Conservation (phyloP, 257 asterid species). For the Catharanthus roseus region DNA sequence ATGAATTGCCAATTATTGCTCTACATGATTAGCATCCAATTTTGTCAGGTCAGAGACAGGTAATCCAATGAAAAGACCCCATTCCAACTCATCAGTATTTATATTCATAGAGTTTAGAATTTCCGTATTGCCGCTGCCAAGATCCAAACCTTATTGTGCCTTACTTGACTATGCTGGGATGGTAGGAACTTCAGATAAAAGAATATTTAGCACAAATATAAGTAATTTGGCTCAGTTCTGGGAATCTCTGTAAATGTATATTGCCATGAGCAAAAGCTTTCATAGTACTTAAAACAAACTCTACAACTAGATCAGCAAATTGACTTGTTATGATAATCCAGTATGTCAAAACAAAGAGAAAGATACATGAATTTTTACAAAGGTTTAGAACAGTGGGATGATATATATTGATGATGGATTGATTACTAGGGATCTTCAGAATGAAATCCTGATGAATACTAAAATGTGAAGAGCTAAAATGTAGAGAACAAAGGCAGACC, state of each 20-base stretch:
- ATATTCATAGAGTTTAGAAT: too few relatives aligned
- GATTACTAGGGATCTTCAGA: slow-evolving; percentile 27
- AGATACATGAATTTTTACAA: background rate
- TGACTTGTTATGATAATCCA: background rate
- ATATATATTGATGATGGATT: background rate
- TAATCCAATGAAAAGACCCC: too few relatives aligned
- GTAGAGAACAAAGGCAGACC: slow-evolving; percentile 76
- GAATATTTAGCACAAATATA: too few relatives aligned
- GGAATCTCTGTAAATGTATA: too few relatives aligned
- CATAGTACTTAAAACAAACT: background rate
- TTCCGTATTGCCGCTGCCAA: too few relatives aligned
- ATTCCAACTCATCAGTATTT: too few relatives aligned
- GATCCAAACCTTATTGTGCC: too few relatives aligned
- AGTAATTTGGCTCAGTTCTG: too few relatives aligned
- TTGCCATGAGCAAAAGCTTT: too few relatives aligned
- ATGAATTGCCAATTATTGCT: background rate
- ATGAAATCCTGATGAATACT: slow-evolving; percentile 83
- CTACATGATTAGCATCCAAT: background rate
- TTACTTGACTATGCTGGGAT: too few relatives aligned
- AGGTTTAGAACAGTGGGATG: background rate
- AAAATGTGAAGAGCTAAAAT: slow-evolving; percentile 68
- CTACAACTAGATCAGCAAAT: background rate
- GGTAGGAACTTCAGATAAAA: too few relatives aligned
- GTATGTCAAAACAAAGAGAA: background rate
- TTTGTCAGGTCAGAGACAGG: background rate